A percentile compares a stretch with the other conserved stretches of the same genome.
Conservation (phyloP, 2,329 filamentous ascomycete genomes). For the Monosporascus sp. region DNA sequence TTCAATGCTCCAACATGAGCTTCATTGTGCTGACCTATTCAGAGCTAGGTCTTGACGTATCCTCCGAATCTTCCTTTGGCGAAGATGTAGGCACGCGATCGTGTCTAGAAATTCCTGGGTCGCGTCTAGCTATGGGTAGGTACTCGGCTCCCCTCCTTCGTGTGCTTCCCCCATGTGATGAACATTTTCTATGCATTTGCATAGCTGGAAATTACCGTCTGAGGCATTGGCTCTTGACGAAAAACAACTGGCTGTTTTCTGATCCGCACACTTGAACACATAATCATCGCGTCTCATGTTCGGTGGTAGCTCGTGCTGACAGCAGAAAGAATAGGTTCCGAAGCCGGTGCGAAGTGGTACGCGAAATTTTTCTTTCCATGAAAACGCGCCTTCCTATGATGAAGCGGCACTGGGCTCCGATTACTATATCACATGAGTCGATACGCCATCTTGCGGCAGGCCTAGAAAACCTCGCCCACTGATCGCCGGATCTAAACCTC, state of each 20-base stretch:
- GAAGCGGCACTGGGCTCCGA: constrained; percentile 99
- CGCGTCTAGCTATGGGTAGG: too few species aligned
- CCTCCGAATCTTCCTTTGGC: neutral
- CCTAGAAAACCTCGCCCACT: constrained; percentile 99
- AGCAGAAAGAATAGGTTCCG: too few species aligned
- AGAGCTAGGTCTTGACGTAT: too few species aligned
- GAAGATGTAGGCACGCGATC: neutral
- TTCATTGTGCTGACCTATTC: constrained; percentile 17
- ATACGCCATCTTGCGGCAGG: constrained; percentile 92
- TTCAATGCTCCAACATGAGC: constrained; percentile 3
- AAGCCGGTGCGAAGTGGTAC: constrained; percentile 12
- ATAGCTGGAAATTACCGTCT: constrained; percentile 97
- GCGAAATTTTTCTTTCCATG: constrained; percentile 22
- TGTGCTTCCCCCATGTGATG: constrained; percentile 45
- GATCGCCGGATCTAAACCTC: constrained; percentile 40
- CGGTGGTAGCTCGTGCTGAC: too few species aligned
- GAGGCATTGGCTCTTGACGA: constrained; percentile 71
- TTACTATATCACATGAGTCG: constrained; percentile 61
- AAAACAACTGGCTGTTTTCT: constrained; percentile 79
- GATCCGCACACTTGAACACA: constrained; percentile 40
- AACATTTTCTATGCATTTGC: constrained; percentile 63
- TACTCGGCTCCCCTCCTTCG: neutral
- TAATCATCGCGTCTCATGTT: constrained; percentile 11
- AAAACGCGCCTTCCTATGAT: constrained; percentile 52
- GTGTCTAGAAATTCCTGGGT: too few species aligned